phyloP scores from a whole-genome alignment of 2,329 filamentous ascomycete species.

The Chaetothyriales sp. region DNA sequence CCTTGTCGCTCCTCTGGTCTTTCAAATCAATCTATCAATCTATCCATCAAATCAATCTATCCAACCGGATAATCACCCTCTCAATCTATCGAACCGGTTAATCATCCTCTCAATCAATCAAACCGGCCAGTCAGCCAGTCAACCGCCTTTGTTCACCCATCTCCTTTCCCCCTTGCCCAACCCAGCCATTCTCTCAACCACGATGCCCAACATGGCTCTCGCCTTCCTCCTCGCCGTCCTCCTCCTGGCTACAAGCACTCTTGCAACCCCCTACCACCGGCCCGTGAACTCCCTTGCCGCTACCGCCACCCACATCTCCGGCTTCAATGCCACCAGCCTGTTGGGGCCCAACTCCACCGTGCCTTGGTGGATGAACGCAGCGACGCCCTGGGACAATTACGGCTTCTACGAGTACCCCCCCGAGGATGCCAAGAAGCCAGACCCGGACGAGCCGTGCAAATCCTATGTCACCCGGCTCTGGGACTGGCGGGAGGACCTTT shows the following conservation, averaged over 20 bases:
- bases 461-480: background rate
- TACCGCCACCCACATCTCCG: background rate
- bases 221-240: background rate
- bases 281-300: background rate
- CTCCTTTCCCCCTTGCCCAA: too few species aligned
- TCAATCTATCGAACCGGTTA: too few species aligned
- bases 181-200: too few species aligned
- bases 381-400: background rate
- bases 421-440: background rate
- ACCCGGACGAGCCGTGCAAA: background rate
- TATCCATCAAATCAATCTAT: too few species aligned
- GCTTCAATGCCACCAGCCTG: background rate
- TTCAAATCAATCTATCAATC: too few species aligned
- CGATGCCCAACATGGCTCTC: background rate
- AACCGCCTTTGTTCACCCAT: too few species aligned
- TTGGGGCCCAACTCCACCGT: background rate
- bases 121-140: too few species aligned
- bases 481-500: background rate
- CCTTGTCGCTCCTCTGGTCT: too few species aligned
- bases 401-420: background rate
- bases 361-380: background rate
- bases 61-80: too few species aligned
- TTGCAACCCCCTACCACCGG: background rate
- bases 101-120: too few species aligned
- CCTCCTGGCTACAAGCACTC: background rate